A percentile compares a stretch with the other conserved stretches of the same genome.
Evolutionary conservation across 768 basidiomycete genomes (phyloP).

Genomic region (Cyclocybe aegerita): DNA sequence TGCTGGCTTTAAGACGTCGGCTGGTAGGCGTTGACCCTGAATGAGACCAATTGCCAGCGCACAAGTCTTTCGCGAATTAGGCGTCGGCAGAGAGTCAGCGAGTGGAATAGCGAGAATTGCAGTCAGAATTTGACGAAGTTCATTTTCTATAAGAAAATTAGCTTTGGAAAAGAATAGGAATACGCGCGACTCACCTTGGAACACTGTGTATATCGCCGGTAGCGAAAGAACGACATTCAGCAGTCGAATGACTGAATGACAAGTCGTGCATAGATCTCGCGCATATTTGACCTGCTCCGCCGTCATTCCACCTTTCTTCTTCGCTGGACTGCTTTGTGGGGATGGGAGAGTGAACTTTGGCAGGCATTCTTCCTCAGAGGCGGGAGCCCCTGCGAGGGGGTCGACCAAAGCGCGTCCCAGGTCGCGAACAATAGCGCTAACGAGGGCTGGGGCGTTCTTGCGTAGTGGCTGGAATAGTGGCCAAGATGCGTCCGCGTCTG

Average conservation of each 20-base stretch:
- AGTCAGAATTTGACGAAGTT: constrained; percentile 60
- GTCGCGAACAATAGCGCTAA: constrained; percentile 65
- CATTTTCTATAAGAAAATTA: constrained; percentile 40
- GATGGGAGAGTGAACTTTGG: constrained; percentile 53
- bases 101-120: constrained; percentile 72
- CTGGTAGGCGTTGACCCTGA: constrained; percentile 69
- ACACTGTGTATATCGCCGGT: constrained; percentile 58
- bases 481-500: constrained; percentile 62
- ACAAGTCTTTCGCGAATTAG: constrained; percentile 84
- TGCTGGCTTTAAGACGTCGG: constrained; percentile 57
- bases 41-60: constrained; percentile 75
- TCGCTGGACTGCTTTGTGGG: constrained; percentile 66
- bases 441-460: constrained; percentile 49
- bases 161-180: constrained; percentile 3
- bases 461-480: constrained; percentile 73
- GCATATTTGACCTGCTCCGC: constrained; percentile 79
- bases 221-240: constrained; percentile 60
- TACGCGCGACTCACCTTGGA: constrained; percentile 46
- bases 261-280: constrained; percentile 73
- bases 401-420: constrained; percentile 63
- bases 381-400: constrained; percentile 33
- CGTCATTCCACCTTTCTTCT: constrained; percentile 68
- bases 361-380: constrained; percentile 23
- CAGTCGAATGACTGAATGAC: constrained; percentile 68
- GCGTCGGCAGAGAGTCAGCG: constrained; percentile 67